These are phyloP conservation scores for Byssochlamys sp. DNA, from an alignment of 2,329 filamentous ascomycete genomes.

Conservation along the genomic window DNA sequence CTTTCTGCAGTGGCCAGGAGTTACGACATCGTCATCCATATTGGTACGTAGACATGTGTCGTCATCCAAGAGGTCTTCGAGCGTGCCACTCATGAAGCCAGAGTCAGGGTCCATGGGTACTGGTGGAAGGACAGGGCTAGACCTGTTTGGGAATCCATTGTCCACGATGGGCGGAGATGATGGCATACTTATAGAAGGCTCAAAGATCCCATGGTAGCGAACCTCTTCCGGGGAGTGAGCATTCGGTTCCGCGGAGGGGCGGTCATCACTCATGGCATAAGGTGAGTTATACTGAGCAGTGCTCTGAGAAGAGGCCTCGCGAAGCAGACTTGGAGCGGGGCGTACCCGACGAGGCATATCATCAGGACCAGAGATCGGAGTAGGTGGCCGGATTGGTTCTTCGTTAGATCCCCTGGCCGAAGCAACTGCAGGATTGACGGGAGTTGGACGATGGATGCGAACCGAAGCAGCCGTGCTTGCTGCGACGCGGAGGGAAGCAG, in stretches of 20 bases:
- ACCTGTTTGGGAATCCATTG: conserved; percentile 55
- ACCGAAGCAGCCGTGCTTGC: conserved; percentile 84
- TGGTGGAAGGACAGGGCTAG: conserved; percentile 66
- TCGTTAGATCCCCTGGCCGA: conserved; percentile 26
- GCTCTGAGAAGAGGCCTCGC: conserved; percentile 50
- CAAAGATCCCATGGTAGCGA: conserved; percentile 42
- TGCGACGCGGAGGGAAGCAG: conserved; percentile 76
- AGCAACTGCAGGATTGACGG: conserved; percentile 30
- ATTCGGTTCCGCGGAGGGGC: conserved; percentile 35
- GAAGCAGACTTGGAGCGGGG: conserved; percentile 45
- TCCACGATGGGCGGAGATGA: conserved; percentile 80
- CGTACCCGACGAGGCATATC: conserved; percentile 23
- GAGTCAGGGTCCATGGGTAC: conserved; percentile 55
- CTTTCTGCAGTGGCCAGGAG: conserved; percentile 18
- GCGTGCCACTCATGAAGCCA: conserved; percentile 72
- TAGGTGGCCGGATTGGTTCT: conserved; percentile 39
- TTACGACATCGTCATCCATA: conserved; percentile 10
- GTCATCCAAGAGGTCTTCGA: conserved; percentile 61
- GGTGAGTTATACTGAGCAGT: conserved; percentile 30
- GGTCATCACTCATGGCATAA: conserved; percentile 29
- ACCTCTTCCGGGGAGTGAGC: conserved; percentile 41
- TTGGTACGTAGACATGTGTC: conserved; percentile 30
- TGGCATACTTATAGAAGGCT: conserved; percentile 71
- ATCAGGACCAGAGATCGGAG: conserved; percentile 30
- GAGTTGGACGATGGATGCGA: conserved; percentile 68